A percentile compares a stretch with the other conserved stretches of the same genome.
Evolutionary conservation across 768 basidiomycete genomes (phyloP).

Genomic region (Tulasnella sp.): DNA sequence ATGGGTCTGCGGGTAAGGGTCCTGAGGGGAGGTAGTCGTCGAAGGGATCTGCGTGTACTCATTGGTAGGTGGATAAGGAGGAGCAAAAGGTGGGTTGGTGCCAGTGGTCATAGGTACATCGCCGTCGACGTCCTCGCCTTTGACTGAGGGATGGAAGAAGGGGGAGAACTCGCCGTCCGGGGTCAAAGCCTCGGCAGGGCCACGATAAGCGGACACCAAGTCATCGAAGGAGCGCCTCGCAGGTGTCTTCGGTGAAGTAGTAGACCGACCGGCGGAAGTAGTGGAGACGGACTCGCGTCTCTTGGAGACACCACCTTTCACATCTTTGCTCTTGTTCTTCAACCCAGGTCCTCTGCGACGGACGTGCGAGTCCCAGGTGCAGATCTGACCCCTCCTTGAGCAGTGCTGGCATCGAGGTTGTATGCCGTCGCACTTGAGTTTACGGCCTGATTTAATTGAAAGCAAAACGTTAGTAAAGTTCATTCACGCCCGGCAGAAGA

Average conservation of each 20-base stretch:
- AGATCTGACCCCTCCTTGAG: slow-evolving; percentile 62
- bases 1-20: background rate
- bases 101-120: background rate
- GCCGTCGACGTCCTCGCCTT: background rate
- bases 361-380: slow-evolving; percentile 41
- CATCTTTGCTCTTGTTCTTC: slow-evolving; percentile 2
- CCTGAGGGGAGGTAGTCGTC: no score
- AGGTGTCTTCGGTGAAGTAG: background rate
- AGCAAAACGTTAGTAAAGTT: background rate
- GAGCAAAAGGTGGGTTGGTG: background rate
- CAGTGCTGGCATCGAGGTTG: slow-evolving; percentile 80
- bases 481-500: background rate
- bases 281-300: background rate
- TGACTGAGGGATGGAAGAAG: background rate
- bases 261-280: background rate
- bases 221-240: background rate
- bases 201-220: background rate
- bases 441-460: slow-evolving; percentile 50
- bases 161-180: background rate
- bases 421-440: slow-evolving; percentile 83
- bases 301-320: background rate
- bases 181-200: background rate
- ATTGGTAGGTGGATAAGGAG: background rate
- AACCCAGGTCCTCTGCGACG: slow-evolving; percentile 17
- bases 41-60: background rate